Conservation (phyloP, 495 filamentous ascomycete species). For the Penicillium daleae region DNA sequence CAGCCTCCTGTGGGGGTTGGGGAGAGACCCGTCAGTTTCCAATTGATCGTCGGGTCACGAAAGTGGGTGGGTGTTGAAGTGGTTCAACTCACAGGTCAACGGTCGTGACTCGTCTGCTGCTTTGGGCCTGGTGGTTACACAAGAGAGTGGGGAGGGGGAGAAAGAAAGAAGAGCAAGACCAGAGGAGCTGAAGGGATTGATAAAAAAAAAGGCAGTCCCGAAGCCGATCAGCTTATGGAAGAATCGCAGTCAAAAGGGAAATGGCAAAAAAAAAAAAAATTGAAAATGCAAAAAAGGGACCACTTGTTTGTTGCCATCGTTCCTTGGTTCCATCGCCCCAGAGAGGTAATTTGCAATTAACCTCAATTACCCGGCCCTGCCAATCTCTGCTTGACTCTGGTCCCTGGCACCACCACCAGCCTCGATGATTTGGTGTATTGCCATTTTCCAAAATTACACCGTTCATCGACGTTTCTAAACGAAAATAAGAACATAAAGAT, state of each 20-base stretch:
- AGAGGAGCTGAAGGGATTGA: constrained; percentile 13
- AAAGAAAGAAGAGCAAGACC: background rate
- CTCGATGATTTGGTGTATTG: background rate
- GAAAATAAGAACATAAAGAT: background rate
- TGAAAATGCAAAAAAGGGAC: constrained; percentile 8
- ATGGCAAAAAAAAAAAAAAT: constrained; percentile 7
- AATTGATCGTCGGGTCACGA: constrained; percentile 3
- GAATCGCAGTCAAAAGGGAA: background rate
- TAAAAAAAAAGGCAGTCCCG: constrained; percentile 1
- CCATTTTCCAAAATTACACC: background rate
- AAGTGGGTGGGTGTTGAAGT: constrained; percentile 2
- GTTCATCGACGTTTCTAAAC: no score
- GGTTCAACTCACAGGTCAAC: constrained; percentile 6
- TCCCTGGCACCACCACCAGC: background rate
- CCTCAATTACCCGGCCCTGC: background rate
- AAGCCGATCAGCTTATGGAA: background rate
- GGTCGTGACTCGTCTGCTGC: background rate
- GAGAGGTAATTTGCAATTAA: background rate
- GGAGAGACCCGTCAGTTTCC: background rate
- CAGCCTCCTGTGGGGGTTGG: constrained; percentile 1
- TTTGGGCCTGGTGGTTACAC: constrained; percentile 13
- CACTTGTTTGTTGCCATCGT: constrained; percentile 9
- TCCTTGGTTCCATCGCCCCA: background rate
- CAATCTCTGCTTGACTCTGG: background rate
- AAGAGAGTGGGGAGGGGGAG: constrained; percentile 10